Conservation (phyloP, 2,329 filamentous ascomycete species). For the Septoria linicola region DNA sequence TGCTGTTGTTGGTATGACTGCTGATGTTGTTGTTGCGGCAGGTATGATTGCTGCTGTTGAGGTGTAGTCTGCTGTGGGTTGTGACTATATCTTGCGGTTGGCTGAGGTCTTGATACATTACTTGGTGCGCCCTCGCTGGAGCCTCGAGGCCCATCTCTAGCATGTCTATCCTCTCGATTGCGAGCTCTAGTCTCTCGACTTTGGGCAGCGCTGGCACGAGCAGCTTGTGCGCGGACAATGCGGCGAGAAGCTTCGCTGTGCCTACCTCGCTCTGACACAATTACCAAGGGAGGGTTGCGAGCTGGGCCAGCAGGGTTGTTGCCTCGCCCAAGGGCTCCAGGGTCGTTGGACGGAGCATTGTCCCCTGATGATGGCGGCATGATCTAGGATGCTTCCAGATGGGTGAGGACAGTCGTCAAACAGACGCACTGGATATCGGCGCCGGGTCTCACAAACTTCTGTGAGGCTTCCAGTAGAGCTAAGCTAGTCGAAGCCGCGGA, state of each 20-base stretch:
- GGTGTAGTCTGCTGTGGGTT: background rate
- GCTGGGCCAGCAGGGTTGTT: slow-evolving; percentile 8
- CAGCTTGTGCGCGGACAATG: slow-evolving; percentile 37
- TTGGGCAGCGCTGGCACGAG: slow-evolving; percentile 37
- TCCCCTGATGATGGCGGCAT: background rate
- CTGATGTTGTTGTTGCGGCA: background rate
- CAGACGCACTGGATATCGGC: no score
- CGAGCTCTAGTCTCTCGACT: slow-evolving; percentile 36
- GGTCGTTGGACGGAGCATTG: background rate
- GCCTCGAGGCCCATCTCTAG: slow-evolving; percentile 25
- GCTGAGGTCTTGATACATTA: slow-evolving; percentile 9
- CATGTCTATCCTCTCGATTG: slow-evolving; percentile 33
- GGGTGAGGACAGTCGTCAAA: background rate
- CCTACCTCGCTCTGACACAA: slow-evolving; percentile 35
- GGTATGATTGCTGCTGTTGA: slow-evolving; percentile 4
- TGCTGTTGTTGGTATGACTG: background rate
- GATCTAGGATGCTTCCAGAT: background rate
- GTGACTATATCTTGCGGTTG: slow-evolving; percentile 4
- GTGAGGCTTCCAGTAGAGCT: no score
- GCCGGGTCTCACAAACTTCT: no score
- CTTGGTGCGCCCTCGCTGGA: slow-evolving; percentile 15
- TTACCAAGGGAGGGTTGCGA: slow-evolving; percentile 34
- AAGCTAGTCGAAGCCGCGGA: no score
- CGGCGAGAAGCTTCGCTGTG: slow-evolving; percentile 35
- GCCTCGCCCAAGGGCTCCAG: background rate